Evolutionary conservation across 495 filamentous ascomycete genomes (phyloP).

Genomic region (Neurospora sp.): DNA sequence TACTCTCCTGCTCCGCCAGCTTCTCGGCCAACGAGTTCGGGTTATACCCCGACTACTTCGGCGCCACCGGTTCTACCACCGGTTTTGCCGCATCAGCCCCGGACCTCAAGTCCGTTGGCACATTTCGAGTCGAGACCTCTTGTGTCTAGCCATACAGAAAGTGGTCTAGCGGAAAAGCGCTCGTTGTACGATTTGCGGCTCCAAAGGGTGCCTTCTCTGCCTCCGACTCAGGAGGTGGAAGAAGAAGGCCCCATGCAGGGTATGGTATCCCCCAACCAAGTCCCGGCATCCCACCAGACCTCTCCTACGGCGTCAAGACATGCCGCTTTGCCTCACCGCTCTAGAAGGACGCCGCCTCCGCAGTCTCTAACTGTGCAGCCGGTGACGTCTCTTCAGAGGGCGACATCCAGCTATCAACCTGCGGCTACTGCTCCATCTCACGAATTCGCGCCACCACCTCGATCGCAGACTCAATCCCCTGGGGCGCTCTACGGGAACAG

Average conservation of each 20-base stretch:
- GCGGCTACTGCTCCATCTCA: constrained; percentile 19
- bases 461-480: constrained; percentile 84
- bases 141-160: constrained; percentile 20
- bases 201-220: constrained; percentile 37
- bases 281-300: constrained; percentile 6
- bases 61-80: constrained; percentile 45
- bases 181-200: constrained; percentile 37
- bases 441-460: constrained; percentile 48
- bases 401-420: constrained; percentile 36
- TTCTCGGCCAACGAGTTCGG: constrained; percentile 25
- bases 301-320: constrained; percentile 24
- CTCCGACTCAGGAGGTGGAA: constrained; percentile 44
- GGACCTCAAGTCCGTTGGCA: constrained; percentile 78
- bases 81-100: constrained; percentile 62
- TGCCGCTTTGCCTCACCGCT: constrained; percentile 15
- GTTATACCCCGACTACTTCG: constrained; percentile 29
- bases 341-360: constrained; percentile 36
- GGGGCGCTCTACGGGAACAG: constrained; percentile 46
- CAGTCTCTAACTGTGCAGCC: constrained; percentile 22
- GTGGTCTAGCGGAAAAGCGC: constrained; percentile 29
- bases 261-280: constrained; percentile 12
- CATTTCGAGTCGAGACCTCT: constrained; percentile 41
- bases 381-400: constrained; percentile 41
- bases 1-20: constrained; percentile 45
- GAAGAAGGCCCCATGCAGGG: constrained; percentile 26